phyloP scores from a whole-genome alignment of 176 grass and related monocot genomes.

The Musa troglodytarum region DNA sequence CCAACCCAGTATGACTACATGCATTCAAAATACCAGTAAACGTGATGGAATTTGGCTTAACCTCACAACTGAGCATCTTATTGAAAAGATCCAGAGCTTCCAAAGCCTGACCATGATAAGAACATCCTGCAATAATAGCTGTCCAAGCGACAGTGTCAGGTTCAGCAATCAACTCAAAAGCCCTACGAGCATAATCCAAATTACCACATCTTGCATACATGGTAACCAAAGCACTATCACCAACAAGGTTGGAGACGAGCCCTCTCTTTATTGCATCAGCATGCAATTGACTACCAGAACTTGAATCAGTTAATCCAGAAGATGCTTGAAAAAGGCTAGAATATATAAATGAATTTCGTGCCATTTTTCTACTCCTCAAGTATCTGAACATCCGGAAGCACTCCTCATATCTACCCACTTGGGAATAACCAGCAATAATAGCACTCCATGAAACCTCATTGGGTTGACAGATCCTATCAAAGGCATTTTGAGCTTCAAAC shows the following conservation, averaged over 20 bases:
- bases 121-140: conserved; percentile 14
- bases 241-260: conserved; percentile 12
- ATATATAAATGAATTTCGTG: conserved; percentile 13
- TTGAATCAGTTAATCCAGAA: conserved; percentile 16
- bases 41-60: conserved; percentile 17
- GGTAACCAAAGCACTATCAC: conserved; percentile 19
- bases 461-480: conserved; percentile 5
- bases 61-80: not conserved
- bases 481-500: conserved; percentile 15
- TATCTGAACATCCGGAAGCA: conserved; percentile 14
- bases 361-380: conserved; percentile 4
- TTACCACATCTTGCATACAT: conserved; percentile 23
- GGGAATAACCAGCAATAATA: conserved; percentile 23
- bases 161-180: conserved; percentile 15
- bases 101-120: conserved; percentile 15
- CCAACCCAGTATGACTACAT: conserved; percentile 17
- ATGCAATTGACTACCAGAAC: conserved; percentile 23
- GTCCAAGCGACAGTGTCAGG: conserved; percentile 25
- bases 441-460: conserved; percentile 26
- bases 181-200: conserved; percentile 16
- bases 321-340: conserved; percentile 19
- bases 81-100: conserved; percentile 20
- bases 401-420: conserved; percentile 14
- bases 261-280: conserved; percentile 26
- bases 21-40: conserved; percentile 23